Base-by-base conservation (phyloP, 257 asterid species). In the Fraxinus anomala region DNA sequence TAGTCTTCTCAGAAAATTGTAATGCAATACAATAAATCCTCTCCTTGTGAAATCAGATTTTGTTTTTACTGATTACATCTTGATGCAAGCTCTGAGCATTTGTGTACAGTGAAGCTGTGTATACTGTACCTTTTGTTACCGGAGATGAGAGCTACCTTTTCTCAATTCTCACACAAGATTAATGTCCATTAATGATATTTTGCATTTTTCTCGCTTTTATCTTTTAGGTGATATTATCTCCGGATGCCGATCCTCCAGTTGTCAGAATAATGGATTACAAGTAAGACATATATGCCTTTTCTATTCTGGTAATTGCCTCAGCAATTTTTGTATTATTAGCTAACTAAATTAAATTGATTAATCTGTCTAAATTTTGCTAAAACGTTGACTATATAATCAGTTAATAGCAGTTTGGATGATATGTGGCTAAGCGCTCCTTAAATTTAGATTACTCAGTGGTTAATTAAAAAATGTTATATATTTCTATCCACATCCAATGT, bases 181-280 rank as follows among this genome's bases (percentile, higher is more conserved):
- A 66, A 83, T 76, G 59, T 80, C 76, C 36, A 68, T 61, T 42
- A 42, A 68, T 37, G n/a, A 49, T 17, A 34, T 30, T 76, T 28
- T 72, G 72, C 28, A 2, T 75, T 63, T 83, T 79, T 74, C 42
- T 72, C 80, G 72, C 67, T 73, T 70, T 65, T 73, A 42, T 68
- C 17, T 78, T 70, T 76, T 83, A 96, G 99, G 99, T 96, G 84
- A 91, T 96, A 83, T 80, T 93, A 85, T 91, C 98, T 80, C 97
- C 97, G 59, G 99, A 93, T 49, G 95, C 98, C 70, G 97, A 93
- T 19, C 98, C 99, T 39, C 98, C 98, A 0, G 99, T 96, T 77
- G 88, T 93, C 77, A 92, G 87, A 80, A 91, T 96, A 59, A 93
- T 96, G 98, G 97, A 96, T 86, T 91, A 91, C 90, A 87, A 89